phyloP scores from a whole-genome alignment of 257 asterid species.

The Verbascum thapsus region DNA sequence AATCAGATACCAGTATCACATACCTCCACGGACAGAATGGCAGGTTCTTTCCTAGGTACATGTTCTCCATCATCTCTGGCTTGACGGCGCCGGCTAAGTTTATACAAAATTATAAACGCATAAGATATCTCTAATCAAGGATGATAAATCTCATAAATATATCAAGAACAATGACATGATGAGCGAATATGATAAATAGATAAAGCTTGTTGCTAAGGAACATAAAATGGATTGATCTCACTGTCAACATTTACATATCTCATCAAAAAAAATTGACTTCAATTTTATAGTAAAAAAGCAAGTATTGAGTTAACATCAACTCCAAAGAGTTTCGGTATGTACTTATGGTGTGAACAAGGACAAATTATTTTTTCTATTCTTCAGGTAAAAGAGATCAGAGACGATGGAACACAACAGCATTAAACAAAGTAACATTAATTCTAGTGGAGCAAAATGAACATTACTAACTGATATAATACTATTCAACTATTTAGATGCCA shows the following conservation, averaged over 20 bases:
- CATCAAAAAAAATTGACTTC: neutral
- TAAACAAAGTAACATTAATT: constrained; percentile 15
- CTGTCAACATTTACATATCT: neutral
- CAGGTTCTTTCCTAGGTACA: constrained; percentile 67
- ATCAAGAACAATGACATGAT: neutral
- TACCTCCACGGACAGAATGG: constrained; percentile 96
- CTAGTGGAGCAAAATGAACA: constrained; percentile 1
- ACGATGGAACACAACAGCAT: constrained; percentile 22
- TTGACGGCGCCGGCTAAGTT: constrained; percentile 56
- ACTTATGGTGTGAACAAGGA: neutral
- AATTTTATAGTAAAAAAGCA: neutral
- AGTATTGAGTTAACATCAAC: constrained; percentile 5
- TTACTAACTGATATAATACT: constrained; percentile 9
- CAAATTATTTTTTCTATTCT: neutral
- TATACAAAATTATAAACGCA: constrained; percentile 25
- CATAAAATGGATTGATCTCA: neutral
- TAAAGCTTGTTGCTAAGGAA: neutral
- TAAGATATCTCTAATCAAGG: constrained; percentile 12
- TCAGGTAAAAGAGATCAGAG: neutral
- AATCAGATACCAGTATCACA: constrained; percentile 10
- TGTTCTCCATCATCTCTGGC: constrained; percentile 49
- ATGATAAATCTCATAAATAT: constrained; percentile 10
- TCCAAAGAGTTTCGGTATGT: constrained; percentile 5
- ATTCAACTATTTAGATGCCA: constrained; percentile 29
- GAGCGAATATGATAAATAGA: neutral